phyloP scores from a whole-genome alignment of 352 stramenopile species.

The Pythium guiyangense region DNA sequence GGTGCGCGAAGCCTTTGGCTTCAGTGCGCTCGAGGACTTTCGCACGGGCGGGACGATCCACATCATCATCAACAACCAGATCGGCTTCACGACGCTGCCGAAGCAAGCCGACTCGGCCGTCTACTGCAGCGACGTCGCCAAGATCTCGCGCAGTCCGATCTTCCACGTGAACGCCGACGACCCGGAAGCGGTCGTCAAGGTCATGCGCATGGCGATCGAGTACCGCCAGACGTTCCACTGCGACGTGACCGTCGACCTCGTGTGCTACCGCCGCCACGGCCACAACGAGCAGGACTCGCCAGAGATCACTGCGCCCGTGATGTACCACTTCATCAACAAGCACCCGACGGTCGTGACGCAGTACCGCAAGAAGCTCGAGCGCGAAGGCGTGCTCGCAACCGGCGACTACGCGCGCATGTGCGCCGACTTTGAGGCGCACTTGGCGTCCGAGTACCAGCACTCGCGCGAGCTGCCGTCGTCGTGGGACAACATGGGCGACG shows the following conservation, averaged over 20 bases:
- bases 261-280: slow-evolving; percentile 98
- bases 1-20: slow-evolving; percentile 77
- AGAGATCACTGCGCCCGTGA: slow-evolving; percentile 84
- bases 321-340: slow-evolving; percentile 90
- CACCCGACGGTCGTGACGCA: slow-evolving; percentile 75
- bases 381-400: slow-evolving; percentile 42
- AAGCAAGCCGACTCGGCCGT: slow-evolving; percentile 95
- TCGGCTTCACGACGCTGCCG: slow-evolving; percentile 98
- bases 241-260: slow-evolving; percentile 98
- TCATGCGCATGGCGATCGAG: slow-evolving; percentile 91
- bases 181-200: slow-evolving; percentile 89
- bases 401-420: slow-evolving; percentile 49
- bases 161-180: slow-evolving; percentile 98
- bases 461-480: slow-evolving; percentile 61
- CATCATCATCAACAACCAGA: slow-evolving; percentile 99
- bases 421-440: slow-evolving; percentile 55
- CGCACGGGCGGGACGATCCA: slow-evolving; percentile 97
- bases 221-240: slow-evolving; percentile 90
- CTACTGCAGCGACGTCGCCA: slow-evolving; percentile 97
- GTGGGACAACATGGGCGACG: slow-evolving; percentile 71
- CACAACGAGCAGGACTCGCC: slow-evolving; percentile 97
- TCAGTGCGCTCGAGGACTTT: slow-evolving; percentile 92
- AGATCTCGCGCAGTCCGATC: slow-evolving; percentile 93
- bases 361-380: slow-evolving; percentile 69
- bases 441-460: slow-evolving; percentile 69